Evolutionary conservation across 768 basidiomycete genomes (phyloP).

Genomic region (Boletus sensibilis): DNA sequence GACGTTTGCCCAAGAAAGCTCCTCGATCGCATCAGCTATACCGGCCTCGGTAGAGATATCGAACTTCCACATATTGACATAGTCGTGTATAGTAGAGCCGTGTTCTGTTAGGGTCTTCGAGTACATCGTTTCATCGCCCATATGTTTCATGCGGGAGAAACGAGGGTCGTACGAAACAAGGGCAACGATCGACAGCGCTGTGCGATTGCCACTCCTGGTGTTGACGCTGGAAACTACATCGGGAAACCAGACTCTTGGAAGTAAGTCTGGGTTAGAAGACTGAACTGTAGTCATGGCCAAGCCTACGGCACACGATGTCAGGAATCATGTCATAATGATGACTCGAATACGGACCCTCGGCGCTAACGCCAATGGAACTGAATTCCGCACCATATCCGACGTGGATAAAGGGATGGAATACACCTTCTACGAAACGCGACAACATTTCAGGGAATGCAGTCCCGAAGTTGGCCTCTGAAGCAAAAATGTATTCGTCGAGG

Average conservation of each 20-base stretch:
- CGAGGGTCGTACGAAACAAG: constrained; percentile 52
- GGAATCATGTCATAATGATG: constrained; percentile 37
- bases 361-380: constrained; percentile 52
- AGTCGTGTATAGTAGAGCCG: constrained; percentile 39
- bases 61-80: constrained; percentile 47
- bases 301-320: constrained; percentile 37
- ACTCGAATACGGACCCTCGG: constrained; percentile 50
- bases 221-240: constrained; percentile 16
- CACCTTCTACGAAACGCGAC: constrained; percentile 51
- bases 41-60: constrained; percentile 36
- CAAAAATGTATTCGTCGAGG: constrained; percentile 60
- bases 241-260: constrained; percentile 25
- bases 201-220: constrained; percentile 15
- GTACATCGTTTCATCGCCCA: constrained; percentile 33
- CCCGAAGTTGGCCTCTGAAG: constrained; percentile 43
- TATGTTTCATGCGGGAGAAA: constrained; percentile 24
- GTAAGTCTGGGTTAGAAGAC: constrained; percentile 10
- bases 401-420: constrained; percentile 68
- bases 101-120: constrained; percentile 29
- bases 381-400: constrained; percentile 64
- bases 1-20: constrained; percentile 54
- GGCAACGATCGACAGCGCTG: constrained; percentile 49
- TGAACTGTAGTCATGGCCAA: constrained; percentile 51
- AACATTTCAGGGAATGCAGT: constrained; percentile 43
- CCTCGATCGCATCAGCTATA: constrained; percentile 55